Conservation (phyloP, 1,284 basidiomycete genomes). For the Coniferiporia sulphurascens region DNA sequence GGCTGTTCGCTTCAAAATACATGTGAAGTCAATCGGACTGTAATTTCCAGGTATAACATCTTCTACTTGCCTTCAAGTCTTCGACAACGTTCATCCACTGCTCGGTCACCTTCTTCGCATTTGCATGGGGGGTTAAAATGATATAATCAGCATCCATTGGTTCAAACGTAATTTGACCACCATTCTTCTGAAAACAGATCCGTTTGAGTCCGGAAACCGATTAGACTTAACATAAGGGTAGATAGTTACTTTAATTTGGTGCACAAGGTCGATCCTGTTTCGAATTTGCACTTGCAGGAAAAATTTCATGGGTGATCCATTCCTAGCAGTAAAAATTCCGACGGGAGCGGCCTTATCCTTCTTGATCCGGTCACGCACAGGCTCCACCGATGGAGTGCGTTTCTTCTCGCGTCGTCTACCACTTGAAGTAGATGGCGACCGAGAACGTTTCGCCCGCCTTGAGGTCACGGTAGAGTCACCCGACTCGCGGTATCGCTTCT, state of each 20-base stretch:
- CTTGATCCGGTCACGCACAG: neutral
- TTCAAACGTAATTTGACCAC: constrained; percentile 49
- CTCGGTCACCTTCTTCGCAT: constrained; percentile 40
- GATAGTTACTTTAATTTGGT: constrained; percentile 50
- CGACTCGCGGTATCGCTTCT: constrained; percentile 3
- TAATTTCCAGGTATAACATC: neutral
- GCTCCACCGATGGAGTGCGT: neutral
- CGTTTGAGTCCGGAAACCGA: neutral
- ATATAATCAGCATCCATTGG: constrained; percentile 52
- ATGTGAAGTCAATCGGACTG: neutral
- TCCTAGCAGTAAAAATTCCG: constrained; percentile 5
- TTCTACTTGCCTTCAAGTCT: constrained; percentile 22
- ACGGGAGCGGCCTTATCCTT: neutral
- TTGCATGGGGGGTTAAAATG: constrained; percentile 41
- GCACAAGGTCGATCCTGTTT: constrained; percentile 32
- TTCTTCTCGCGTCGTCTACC: constrained; percentile 5
- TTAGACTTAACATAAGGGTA: neutral
- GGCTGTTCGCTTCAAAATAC: constrained; percentile 32
- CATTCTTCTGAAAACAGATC: constrained; percentile 45
- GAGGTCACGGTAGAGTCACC: neutral
- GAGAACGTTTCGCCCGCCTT: neutral
- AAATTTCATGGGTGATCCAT: constrained; percentile 17
- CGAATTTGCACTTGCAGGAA: constrained; percentile 17
- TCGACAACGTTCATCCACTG: constrained; percentile 37
- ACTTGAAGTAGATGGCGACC: neutral